Evolutionary conservation across 345 rosid species (phyloP), one percentile per base, ranked within the genome.

Genomic region (Lepidium africanum): DNA sequence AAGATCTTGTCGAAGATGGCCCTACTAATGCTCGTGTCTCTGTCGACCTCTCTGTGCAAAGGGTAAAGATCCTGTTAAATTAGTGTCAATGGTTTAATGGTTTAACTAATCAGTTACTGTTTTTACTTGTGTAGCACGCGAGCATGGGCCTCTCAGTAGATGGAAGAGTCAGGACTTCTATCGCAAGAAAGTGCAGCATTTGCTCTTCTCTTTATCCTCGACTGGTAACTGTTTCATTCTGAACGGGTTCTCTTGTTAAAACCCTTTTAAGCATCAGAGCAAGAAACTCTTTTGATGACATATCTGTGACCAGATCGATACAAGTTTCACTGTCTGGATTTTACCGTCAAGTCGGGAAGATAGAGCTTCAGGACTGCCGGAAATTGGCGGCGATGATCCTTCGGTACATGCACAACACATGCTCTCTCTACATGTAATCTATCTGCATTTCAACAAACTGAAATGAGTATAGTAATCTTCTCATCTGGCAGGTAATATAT

Each of bases 111-210:
- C 38, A 21, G 41, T 30, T 37, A 55, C 11, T 35, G 36, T 6
- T 15, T 0, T 65, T 39, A 38, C 65, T 61, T 27, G 4, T 38
- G 2, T 78, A 92, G 96, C 98, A 92, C 76, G 98, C 96, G 9
- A 81, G 96, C 81, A 90, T 92, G 58, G 98, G 98, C 0, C 81
- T 90, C 45, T 90, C 96, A 0, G 83, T 92, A 48, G 90, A 86
- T 58, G 98, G 98, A 79, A 92, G 78, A 75, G 81, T 90, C 72
- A 5, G 62, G 9, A 79, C 96, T 3, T 74, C 84, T 69, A 82
- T 92, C 59, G 56, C 85, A 37, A 74, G 88, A 65, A 88, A 79
- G 70, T 90, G 98, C 62, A 73, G 84, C 79, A 80, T 50, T 68
- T 92, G 96, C 73, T 89, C 77, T 14, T 77, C 96, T 10, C 83